phyloP scores from a whole-genome alignment of 2,329 filamentous ascomycete genomes.

The Pseudonectria buxi region DNA sequence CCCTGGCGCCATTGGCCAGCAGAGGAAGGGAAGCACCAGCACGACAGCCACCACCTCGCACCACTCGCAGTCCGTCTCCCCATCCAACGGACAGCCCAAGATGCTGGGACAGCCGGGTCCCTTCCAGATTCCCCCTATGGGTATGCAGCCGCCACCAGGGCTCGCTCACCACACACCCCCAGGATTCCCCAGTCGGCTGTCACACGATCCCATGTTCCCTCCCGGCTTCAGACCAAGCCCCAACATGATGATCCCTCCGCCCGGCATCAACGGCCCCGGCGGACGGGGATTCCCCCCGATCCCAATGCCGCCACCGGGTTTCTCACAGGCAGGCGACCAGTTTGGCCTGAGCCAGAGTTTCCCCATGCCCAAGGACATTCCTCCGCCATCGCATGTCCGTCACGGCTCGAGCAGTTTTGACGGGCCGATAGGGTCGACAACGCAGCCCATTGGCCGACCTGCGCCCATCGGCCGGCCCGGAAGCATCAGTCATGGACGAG shows the following conservation, averaged over 20 bases:
- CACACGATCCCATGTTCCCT: conserved; percentile 44
- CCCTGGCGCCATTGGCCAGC: conserved; percentile 55
- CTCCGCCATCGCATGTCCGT: conserved; percentile 56
- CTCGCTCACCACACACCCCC: conserved; percentile 33
- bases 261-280: conserved; percentile 41
- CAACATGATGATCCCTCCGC: conserved; percentile 43
- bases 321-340: conserved; percentile 26
- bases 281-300: conserved; percentile 37
- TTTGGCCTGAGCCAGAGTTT: conserved; percentile 27
- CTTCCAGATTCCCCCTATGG: conserved; percentile 48
- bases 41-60: conserved; percentile 22
- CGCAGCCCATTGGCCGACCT: conserved; percentile 73
- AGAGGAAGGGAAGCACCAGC: conserved; percentile 55
- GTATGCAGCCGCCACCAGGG: conserved; percentile 42
- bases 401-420: conserved; percentile 70
- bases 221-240: conserved; percentile 40
- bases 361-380: conserved; percentile 25
- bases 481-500: conserved; percentile 56
- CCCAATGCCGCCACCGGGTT: conserved; percentile 32
- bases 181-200: conserved; percentile 52
- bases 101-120: conserved; percentile 37
- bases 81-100: conserved; percentile 34
- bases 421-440: conserved; percentile 40
- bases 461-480: conserved; percentile 83
- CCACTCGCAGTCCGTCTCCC: conserved; percentile 47